Evolutionary conservation across 202 grass and related monocot genomes (phyloP), one percentile per base, ranked within the genome.

Genomic region (Eragrostis tef): DNA sequence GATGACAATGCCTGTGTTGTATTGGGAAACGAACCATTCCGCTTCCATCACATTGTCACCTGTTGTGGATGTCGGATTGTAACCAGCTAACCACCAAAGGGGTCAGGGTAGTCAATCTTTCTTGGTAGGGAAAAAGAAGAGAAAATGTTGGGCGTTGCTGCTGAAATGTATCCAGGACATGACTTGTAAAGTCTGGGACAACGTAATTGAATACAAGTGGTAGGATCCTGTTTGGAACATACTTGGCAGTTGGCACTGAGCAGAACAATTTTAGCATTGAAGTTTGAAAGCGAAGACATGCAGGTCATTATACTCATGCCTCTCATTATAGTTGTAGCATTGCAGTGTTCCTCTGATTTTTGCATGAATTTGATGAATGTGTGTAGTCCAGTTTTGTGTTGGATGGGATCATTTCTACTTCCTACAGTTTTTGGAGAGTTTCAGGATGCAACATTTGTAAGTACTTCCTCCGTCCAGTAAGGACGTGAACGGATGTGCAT

Each of bases 111-210:
- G 66, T 29, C 57, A 47, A 45, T n/a, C 15, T 13, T 46, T 58
- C 11, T 56, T 54, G 11, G 14, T 60, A 72, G 59, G 19, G 59
- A 25, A 19, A 0, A 9, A 59, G 19, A 29, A 17, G 8, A 60
- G 10, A 13, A 19, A 17, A 76, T 42, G 59, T 59, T n/a, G 1
- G 66, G 74, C 79, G 80, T 19, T 31, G 47, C 47, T 21, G 46
- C 54, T 36, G 66, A 63, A 36, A 27, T 87, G 80, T 43, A 83
- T 67, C 14, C 45, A 36, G 53, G 45, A 3, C 70, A 49, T 54
- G 14, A 66, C 68, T 44, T 75, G 75, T 80, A 57, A 88, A 75
- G 77, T 60, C 69, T 68, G 75, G 52, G 81, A 54, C 71, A 80
- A 20, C 16, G 47, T 75, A 64, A 76, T 80, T 22, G 25, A 75